phyloP scores from a whole-genome alignment of 139 green algal species.

The Helicosporidium sp. region DNA sequence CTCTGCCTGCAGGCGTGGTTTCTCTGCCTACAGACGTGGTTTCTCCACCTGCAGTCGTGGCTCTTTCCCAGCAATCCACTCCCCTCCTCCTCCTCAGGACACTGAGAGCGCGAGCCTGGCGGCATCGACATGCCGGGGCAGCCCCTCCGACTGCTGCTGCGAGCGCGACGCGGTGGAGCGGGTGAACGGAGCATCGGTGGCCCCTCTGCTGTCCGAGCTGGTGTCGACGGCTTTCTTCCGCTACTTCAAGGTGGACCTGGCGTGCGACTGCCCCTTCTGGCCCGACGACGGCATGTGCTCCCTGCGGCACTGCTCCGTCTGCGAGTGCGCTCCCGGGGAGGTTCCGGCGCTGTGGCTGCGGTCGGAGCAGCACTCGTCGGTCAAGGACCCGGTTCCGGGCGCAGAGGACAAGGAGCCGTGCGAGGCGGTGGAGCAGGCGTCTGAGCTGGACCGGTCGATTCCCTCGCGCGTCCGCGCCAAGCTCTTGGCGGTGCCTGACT shows the following conservation, averaged over 20 bases:
- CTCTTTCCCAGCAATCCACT: not conserved
- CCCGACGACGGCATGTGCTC: conserved; percentile 84
- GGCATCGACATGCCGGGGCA: too few relatives aligned
- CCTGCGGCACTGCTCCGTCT: conserved; percentile 59
- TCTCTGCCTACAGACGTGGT: not conserved
- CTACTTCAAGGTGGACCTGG: conserved; percentile 85
- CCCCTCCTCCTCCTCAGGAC: not conserved
- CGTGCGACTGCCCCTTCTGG: conserved; percentile 86
- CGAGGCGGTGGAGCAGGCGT: conserved; percentile 18
- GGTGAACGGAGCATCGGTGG: conserved; percentile 35
- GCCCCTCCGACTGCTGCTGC: too few relatives aligned
- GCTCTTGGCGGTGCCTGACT: conserved; percentile 33
- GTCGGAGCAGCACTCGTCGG: too few relatives aligned
- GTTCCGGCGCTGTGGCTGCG: conserved; percentile 55
- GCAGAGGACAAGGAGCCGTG: too few relatives aligned
- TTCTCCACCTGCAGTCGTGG: not conserved
- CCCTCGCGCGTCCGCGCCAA: conserved; percentile 15
- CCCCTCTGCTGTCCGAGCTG: conserved; percentile 39
- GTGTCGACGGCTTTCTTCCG: conserved; percentile 67
- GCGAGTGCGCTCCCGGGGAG: conserved; percentile 61
- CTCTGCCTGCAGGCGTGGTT: not conserved
- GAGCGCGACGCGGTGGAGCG: conserved; percentile 51
- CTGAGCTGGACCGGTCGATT: conserved; percentile 25
- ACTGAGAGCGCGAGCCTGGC: too few relatives aligned
- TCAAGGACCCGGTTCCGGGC: too few relatives aligned